Base-by-base conservation (phyloP, 1,139 yeast species). In the Lodderomyces elongisporus region DNA sequence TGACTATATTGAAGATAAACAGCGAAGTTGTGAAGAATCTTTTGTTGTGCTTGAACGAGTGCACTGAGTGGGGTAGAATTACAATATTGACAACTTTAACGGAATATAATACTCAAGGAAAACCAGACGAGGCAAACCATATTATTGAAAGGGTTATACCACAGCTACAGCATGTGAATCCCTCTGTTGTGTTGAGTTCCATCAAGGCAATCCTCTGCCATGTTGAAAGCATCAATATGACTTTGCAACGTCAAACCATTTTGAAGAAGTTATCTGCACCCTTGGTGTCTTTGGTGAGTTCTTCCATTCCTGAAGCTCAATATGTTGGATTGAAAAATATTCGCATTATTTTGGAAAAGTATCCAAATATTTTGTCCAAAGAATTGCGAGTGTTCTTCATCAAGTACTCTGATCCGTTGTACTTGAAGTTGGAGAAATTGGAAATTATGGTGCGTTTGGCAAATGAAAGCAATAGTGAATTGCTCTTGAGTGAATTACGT, bases 1-100 rank as follows among this genome's bases (percentile, higher is more conserved):
- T 65, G 45, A 44, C 62, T 22, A 51, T 75, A 55, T 52, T 68
- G 39, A 58, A 48, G 12, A 53, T 73, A 30, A 62, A 69, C 40
- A 41, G 65, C 12, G 65, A 62, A 18, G 66, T 77, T 32, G 67
- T 84, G 36, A 77, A 77, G 44, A 81, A 74, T 53, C 70, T 91
- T 41, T 66, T 93, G 40, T 69, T 79, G 45, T 95, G 96, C 18
- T 69, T 93, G 45, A 89, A 89, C 57, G 99, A 93, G 60, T 91
- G 97, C 60, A 89, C 97, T 1, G 99, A 93, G 62, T 93, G 99
- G 99, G 98, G 98, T 5, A 75, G 98, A 51, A 84, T 91, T 45
- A 79, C 96, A 2, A 85, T 93, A 31, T 68, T 93, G 43, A 76
- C 85, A 2, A 88, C 96, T 1, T 62, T 93, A 44, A 70, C 87